Percentiles rank a stretch among this genome's conserved stretches.
Evolutionary conservation across 805 yeast genomes (phyloP).

Genomic region (Hanseniaspora thailandica): DNA sequence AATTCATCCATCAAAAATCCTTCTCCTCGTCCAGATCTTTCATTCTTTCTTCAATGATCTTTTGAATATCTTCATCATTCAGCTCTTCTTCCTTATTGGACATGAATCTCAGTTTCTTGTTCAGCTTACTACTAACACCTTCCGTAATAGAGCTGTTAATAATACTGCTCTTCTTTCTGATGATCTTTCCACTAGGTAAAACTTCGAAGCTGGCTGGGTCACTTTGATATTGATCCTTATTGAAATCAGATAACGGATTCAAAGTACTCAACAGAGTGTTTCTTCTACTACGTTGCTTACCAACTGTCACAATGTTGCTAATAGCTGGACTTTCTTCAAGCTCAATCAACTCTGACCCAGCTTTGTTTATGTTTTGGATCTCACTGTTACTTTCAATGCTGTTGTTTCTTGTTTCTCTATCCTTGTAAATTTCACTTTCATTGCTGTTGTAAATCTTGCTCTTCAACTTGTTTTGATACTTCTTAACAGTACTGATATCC

Average conservation of each 20-base stretch:
- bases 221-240: neutral
- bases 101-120: slow-evolving; percentile 32
- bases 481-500: slow-evolving; percentile 32
- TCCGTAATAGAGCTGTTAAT: slow-evolving; percentile 21
- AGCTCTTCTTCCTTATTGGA: slow-evolving; percentile 18
- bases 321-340: neutral
- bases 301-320: slow-evolving; percentile 2
- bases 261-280: slow-evolving; percentile 6
- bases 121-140: slow-evolving; percentile 21
- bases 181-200: slow-evolving; percentile 62
- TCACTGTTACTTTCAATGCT: slow-evolving; percentile 10
- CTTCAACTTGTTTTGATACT: slow-evolving; percentile 21
- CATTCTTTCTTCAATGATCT: slow-evolving; percentile 42
- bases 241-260: neutral
- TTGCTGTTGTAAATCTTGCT: neutral
- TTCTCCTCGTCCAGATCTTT: slow-evolving; percentile 28
- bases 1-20: neutral
- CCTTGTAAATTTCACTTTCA: neutral
- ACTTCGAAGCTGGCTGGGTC: slow-evolving; percentile 37
- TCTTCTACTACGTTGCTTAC: slow-evolving; percentile 6
- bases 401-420: neutral
- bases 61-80: slow-evolving; percentile 38
- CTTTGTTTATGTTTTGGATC: neutral
- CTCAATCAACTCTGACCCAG: neutral
- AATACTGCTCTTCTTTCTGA: slow-evolving; percentile 29